Evolutionary conservation across 495 filamentous ascomycete species (phyloP).

Genomic region (Neurospora tetraspora): DNA sequence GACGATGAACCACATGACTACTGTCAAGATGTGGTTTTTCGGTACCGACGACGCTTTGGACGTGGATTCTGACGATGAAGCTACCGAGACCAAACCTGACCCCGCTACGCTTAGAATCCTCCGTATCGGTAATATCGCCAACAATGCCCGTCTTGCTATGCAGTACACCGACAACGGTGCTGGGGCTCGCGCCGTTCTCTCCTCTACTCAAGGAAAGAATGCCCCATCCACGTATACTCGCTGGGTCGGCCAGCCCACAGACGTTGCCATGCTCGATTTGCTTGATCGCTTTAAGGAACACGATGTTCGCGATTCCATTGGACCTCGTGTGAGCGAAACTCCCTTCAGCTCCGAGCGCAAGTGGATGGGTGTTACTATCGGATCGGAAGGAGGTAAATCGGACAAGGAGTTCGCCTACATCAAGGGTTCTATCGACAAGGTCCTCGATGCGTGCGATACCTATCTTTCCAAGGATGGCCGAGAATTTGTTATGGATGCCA

Average conservation of each 20-base stretch:
- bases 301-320: conserved; percentile 77
- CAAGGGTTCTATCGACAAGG: conserved; percentile 86
- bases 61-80: conserved; percentile 59
- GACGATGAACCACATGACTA: conserved; percentile 97
- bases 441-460: conserved; percentile 78
- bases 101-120: conserved; percentile 68
- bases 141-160: conserved; percentile 73
- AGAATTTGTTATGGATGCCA: conserved; percentile 77
- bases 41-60: conserved; percentile 61
- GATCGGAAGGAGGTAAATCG: conserved; percentile 39
- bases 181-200: conserved; percentile 64
- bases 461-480: conserved; percentile 81
- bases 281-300: conserved; percentile 82
- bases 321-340: conserved; percentile 66
- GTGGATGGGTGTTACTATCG: conserved; percentile 96
- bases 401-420: conserved; percentile 74
- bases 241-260: conserved; percentile 95
- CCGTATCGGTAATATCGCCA: conserved; percentile 88
- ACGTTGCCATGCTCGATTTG: conserved; percentile 89
- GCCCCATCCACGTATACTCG: conserved; percentile 60
- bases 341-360: conserved; percentile 96
- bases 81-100: conserved; percentile 50
- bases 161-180: conserved; percentile 47
- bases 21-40: conserved; percentile 93
- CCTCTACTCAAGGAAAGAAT: conserved; percentile 57